Base-by-base conservation (phyloP, 768 basidiomycete genomes). In the Daedalea quercina region DNA sequence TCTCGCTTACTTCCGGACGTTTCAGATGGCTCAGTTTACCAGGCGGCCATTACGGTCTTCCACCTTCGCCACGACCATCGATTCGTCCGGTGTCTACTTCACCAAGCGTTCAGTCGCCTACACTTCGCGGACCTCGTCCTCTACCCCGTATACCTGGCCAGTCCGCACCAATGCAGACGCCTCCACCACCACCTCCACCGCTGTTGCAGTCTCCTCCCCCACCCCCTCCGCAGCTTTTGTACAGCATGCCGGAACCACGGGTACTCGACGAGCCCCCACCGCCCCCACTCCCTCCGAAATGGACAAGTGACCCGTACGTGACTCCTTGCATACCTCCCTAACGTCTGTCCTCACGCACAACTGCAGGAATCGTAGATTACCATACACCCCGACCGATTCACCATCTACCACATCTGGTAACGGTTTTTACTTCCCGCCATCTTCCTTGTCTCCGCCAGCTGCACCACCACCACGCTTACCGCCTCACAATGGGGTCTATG, bases 71-170 rank as follows among this genome's bases (percentile, higher is more conserved):
- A 15, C 52, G 58, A 15, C 56, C 55, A 46, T 51, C 58, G 28
- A 44, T 57, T 26, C 60, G 57, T 15, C 60, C 61, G 19, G 52
- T 50, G 35, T 34, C 52, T 7, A 51, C 49, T 17, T 24, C 54
- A 22, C 51, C 43, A 37, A 55, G 53, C 17, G 57, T 54, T 46
- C 65, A 52, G 42, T 61, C 60, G 24, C 65, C 65, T 2, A 57
- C 65, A 1, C 54, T 54, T 26, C 52, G 55, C 43, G 59, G 57
- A 41, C 57, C 58, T 9, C 53, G 65, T 51, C 65, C 61, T n/a
- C 57, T 66, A 3, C 65, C 65, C 40, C 65, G 56, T 15, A 60
- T 62, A 35, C 64, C 64, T 13, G 60, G 63, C 37, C 44, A 23
- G 44, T 53, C 44, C 20, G 59, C 11, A 46, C 54, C 23, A 45